A percentile compares a stretch with the other conserved stretches of the same genome.
These are phyloP conservation scores for Candida quercuum DNA, from an alignment of 805 yeast species.

Conservation along the genomic window DNA sequence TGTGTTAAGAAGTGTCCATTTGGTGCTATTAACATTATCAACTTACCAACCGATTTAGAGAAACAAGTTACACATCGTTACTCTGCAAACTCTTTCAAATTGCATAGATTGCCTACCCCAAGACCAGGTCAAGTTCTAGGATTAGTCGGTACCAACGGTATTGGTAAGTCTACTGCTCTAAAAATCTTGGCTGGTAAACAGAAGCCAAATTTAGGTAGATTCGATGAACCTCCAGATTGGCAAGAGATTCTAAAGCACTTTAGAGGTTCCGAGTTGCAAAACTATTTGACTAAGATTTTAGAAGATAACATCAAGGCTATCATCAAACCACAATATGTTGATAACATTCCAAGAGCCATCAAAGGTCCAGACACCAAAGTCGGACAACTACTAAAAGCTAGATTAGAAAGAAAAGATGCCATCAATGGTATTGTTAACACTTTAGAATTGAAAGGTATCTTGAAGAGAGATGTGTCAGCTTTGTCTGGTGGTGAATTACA, in stretches of 20 bases:
- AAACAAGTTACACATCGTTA: constrained; percentile 93
- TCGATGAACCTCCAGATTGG: constrained; percentile 97
- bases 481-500: constrained; percentile 98
- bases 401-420: constrained; percentile 62
- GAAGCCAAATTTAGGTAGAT: constrained; percentile 92
- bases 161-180: constrained; percentile 95
- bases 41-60: constrained; percentile 92
- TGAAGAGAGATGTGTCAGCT: constrained; percentile 83
- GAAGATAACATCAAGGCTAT: constrained; percentile 96
- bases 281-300: constrained; percentile 87
- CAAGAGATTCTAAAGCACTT: constrained; percentile 84
- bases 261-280: constrained; percentile 97
- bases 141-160: constrained; percentile 98
- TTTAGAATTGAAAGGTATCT: constrained; percentile 69
- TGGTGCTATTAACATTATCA: constrained; percentile 93
- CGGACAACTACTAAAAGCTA: constrained; percentile 73
- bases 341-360: constrained; percentile 93
- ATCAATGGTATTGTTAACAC: constrained; percentile 61
- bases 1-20: constrained; percentile 98
- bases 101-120: constrained; percentile 96
- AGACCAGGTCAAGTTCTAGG: constrained; percentile 99
- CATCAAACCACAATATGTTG: constrained; percentile 98
- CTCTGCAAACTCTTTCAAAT: constrained; percentile 95
- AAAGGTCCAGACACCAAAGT: constrained; percentile 86
- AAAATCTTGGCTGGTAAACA: constrained; percentile 96